phyloP scores from a whole-genome alignment of 305 asterid species.

The Fraxinus albicans region DNA sequence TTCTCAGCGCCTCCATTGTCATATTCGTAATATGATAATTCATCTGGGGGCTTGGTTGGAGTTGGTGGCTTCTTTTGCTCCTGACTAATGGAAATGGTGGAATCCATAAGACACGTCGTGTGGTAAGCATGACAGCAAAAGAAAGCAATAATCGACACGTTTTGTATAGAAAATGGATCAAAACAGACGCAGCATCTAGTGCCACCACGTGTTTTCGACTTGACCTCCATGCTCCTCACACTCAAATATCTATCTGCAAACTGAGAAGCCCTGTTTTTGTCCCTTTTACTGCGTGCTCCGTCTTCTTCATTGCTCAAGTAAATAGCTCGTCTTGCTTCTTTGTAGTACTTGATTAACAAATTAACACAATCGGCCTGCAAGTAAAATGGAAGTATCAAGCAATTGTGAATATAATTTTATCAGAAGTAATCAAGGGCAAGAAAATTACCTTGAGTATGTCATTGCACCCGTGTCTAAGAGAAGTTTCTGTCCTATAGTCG shows the following conservation, averaged over 20 bases:
- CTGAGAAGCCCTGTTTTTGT: constrained; percentile 37
- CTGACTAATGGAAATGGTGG: constrained; percentile 47
- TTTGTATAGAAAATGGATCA: constrained; percentile 79
- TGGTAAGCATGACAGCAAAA: constrained; percentile 95
- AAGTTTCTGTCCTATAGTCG: constrained; percentile 96
- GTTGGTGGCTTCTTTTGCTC: constrained; percentile 48
- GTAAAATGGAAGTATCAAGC: constrained; percentile 6
- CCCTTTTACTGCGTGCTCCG: constrained; percentile 49
- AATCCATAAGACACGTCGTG: constrained; percentile 74
- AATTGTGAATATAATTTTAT: background rate
- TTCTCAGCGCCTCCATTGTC: constrained; percentile 45
- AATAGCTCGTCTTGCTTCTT: constrained; percentile 90
- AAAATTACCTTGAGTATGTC: constrained; percentile 80
- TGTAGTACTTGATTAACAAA: constrained; percentile 76
- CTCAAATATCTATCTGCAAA: constrained; percentile 47
- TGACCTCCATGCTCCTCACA: constrained; percentile 57
- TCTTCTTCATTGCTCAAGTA: constrained; percentile 76
- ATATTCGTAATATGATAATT: constrained; percentile 49
- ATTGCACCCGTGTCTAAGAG: constrained; percentile 93
- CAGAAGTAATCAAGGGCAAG: background rate
- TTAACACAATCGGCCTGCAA: constrained; percentile 91
- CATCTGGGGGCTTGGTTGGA: constrained; percentile 33
- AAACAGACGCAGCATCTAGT: constrained; percentile 95
- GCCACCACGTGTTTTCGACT: constrained; percentile 79
- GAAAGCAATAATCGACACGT: constrained; percentile 63